These are phyloP conservation scores for Diversispora eburnea DNA, from an alignment of 192 early-diverging fungal species.

Conservation along the genomic window DNA sequence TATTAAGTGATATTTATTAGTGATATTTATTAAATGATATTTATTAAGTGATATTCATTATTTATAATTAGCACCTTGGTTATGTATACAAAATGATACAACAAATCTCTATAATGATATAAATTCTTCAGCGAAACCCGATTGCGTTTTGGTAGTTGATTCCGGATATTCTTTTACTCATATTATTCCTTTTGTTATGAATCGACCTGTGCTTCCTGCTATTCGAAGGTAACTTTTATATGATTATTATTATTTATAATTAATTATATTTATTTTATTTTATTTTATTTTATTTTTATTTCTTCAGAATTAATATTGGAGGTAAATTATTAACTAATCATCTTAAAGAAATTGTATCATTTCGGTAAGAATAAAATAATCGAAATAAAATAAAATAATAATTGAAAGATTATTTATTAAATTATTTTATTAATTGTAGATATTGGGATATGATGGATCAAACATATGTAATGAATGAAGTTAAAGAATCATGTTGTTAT, in stretches of 20 bases:
- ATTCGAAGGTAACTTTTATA: conserved; percentile 47
- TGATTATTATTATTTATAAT: not conserved
- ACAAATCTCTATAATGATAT: conserved; percentile 40
- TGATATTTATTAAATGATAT: not conserved
- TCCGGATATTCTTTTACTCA: conserved; percentile 80
- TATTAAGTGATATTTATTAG: not conserved
- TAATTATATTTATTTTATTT: not conserved
- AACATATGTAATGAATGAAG: conserved; percentile 76
- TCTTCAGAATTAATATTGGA: conserved; percentile 69
- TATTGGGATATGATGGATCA: conserved; percentile 96
- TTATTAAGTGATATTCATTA: not conserved
- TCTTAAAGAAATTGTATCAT: conserved; percentile 88
- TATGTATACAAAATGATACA: conserved; percentile 54
- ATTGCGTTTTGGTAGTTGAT: conserved; percentile 73
- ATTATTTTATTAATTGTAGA: conserved; percentile 30
- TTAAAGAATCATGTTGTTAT: conserved; percentile 83
- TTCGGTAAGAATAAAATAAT: conserved; percentile 46
- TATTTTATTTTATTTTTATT: not conserved
- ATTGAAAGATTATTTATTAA: not conserved
- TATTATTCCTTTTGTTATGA: conserved; percentile 63
- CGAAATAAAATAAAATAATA: too few species aligned
- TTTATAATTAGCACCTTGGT: conserved; percentile 38
- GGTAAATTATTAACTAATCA: conserved; percentile 86
- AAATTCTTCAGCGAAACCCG: conserved; percentile 38
- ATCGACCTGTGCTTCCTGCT: conserved; percentile 50